Evolutionary conservation across 306 rosid species (phyloP).

Genomic region (Begonia fuchsioides): DNA sequence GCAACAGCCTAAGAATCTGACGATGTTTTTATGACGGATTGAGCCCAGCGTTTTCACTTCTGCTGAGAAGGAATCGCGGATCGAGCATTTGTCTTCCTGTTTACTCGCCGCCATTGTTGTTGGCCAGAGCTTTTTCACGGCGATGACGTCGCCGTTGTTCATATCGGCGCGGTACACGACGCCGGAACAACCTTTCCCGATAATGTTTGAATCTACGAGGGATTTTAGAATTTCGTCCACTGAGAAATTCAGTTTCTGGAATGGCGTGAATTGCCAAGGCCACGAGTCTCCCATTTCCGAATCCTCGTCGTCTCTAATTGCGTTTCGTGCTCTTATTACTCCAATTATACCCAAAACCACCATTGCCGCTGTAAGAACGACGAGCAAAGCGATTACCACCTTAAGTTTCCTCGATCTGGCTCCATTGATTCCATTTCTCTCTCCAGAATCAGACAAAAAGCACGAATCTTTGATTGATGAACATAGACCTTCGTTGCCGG

Average conservation of each 20-base stretch:
- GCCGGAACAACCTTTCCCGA: constrained; percentile 86
- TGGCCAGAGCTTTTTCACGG: constrained; percentile 91
- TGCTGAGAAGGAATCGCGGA: constrained; percentile 75
- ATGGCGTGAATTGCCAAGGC: constrained; percentile 83
- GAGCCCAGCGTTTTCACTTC: constrained; percentile 80
- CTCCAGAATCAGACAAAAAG: constrained; percentile 14
- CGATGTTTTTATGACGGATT: constrained; percentile 84
- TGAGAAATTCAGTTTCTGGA: constrained; percentile 69
- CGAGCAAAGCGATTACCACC: constrained; percentile 46
- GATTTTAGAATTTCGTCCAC: constrained; percentile 57
- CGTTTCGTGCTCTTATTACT: constrained; percentile 32
- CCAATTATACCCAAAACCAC: constrained; percentile 40
- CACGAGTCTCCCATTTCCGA: constrained; percentile 58
- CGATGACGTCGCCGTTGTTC: constrained; percentile 56
- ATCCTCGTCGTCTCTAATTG: constrained; percentile 36
- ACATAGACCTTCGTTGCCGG: constrained; percentile 63
- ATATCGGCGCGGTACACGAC: constrained; percentile 58
- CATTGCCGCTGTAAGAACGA: constrained; percentile 39
- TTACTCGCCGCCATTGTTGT: constrained; percentile 24
- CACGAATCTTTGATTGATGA: constrained; percentile 42
- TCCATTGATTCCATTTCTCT: neutral
- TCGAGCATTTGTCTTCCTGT: constrained; percentile 28
- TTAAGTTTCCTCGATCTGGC: constrained; percentile 31
- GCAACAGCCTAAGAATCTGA: constrained; percentile 77
- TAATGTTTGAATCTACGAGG: constrained; percentile 57